Evolutionary conservation across 345 rosid species (phyloP).

Genomic region (Salix arbutifolia): DNA sequence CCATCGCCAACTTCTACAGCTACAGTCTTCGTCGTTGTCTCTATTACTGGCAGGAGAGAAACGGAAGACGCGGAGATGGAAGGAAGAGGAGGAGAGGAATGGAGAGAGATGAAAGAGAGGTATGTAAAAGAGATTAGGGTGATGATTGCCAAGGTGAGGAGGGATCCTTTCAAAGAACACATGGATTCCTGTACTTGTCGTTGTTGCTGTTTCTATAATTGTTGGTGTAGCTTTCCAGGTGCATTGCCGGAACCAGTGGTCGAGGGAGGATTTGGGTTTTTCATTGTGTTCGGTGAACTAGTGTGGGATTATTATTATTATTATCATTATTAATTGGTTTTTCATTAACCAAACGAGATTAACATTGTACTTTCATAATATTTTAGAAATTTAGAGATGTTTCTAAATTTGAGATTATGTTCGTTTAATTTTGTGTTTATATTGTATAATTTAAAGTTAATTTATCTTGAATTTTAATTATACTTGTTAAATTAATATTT

Average conservation of each 20-base stretch:
- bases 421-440: too few species aligned
- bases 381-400: too few species aligned
- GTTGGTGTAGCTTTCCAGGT: slow-evolving; percentile 42
- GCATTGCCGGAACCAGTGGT: slow-evolving; percentile 37
- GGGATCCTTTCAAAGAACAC: slow-evolving; percentile 59
- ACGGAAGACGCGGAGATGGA: slow-evolving; percentile 19
- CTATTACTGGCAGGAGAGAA: not conserved
- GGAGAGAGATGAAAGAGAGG: slow-evolving; percentile 61
- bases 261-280: too few species aligned
- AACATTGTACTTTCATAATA: too few species aligned
- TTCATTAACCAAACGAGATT: too few species aligned
- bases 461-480: too few species aligned
- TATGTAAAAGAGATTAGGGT: slow-evolving; percentile 60
- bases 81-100: slow-evolving; percentile 13
- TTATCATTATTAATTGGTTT: too few species aligned
- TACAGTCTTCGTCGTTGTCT: not conserved
- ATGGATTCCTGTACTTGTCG: slow-evolving; percentile 30
- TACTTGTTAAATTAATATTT: too few species aligned
- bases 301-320: too few species aligned
- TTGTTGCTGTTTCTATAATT: slow-evolving; percentile 23
- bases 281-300: too few species aligned
- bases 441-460: too few species aligned
- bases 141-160: slow-evolving; percentile 57
- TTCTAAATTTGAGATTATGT: too few species aligned
- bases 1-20: not conserved